These are phyloP conservation scores for Omphalea diandra DNA, from an alignment of 441 rosid genomes.

Conservation along the genomic window DNA sequence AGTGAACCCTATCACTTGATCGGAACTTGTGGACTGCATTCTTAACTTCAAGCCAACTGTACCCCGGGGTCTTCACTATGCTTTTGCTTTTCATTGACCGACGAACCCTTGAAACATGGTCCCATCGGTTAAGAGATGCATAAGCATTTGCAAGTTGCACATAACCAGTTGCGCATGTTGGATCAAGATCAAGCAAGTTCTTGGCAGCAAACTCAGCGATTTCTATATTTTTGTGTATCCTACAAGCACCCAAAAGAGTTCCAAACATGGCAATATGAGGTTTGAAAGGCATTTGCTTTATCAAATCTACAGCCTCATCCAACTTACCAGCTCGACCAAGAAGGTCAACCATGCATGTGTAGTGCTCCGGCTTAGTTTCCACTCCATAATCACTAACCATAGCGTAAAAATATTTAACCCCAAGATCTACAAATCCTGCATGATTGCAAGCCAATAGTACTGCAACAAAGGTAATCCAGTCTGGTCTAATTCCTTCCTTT, in stretches of 20 bases:
- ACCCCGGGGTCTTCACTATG: slow-evolving; percentile 67
- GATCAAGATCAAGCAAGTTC: slow-evolving; percentile 56
- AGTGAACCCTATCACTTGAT: slow-evolving; percentile 60
- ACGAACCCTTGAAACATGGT: slow-evolving; percentile 55
- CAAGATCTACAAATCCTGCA: slow-evolving; percentile 59
- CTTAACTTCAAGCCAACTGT: slow-evolving; percentile 65
- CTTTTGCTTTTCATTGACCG: slow-evolving; percentile 51
- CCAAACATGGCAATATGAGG: slow-evolving; percentile 72
- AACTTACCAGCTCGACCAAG: slow-evolving; percentile 82
- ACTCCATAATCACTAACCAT: slow-evolving; percentile 60
- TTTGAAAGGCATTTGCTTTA: slow-evolving; percentile 59
- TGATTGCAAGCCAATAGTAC: slow-evolving; percentile 79
- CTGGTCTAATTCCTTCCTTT: slow-evolving; percentile 45
- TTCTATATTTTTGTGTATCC: slow-evolving; percentile 68
- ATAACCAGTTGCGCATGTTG: slow-evolving; percentile 54
- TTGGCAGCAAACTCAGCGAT: slow-evolving; percentile 68
- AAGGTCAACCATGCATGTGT: slow-evolving; percentile 79
- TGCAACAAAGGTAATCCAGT: slow-evolving; percentile 75
- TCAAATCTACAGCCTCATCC: slow-evolving; percentile 60
- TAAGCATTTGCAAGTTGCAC: slow-evolving; percentile 73
- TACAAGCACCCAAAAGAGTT: slow-evolving; percentile 83
- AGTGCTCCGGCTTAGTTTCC: slow-evolving; percentile 65
- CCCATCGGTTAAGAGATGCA: slow-evolving; percentile 59
- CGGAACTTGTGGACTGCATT: slow-evolving; percentile 54
- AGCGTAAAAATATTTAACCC: slow-evolving; percentile 47